Evolutionary conservation across 345 rosid species (phyloP), one percentile per base, ranked within the genome.

Genomic region (Acer yangbiense): DNA sequence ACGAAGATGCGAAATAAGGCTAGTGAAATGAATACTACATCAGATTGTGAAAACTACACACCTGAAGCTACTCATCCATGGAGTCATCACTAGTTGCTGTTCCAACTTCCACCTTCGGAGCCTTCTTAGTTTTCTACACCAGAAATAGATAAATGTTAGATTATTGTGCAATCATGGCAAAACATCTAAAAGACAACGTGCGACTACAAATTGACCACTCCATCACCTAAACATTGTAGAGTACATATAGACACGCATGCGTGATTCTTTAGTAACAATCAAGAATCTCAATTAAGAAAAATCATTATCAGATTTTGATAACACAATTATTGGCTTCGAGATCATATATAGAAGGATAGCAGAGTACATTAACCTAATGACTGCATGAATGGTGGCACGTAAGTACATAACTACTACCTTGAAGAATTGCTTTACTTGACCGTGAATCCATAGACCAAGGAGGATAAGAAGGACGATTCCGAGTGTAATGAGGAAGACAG

Each of bases 51-150:
- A 72, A 71, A 32, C 20, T 44, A 77, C 81, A 72, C 8, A 91
- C 99, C 98, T 95, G 87, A 65, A 96, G 96, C 98, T 98, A 96
- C 79, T 96, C 99, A 74, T 96, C 97, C 88, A 85, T 79, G 0
- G 95, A 90, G 55, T 87, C 89, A 87, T 94, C 97, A 21, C 85
- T 87, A 55, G 86, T 72, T 55, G 85, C 81, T 3, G 97, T 92
- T 82, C 97, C 98, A 64, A 91, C 93, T 89, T 92, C 98, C 80
- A 94, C 97, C 87, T 92, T 94, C 5, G 94, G 84, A 8, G 89
- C 80, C 85, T 85, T 86, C 88, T 86, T 96, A 46, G 94, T 23
- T 86, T 91, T 96, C 99, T 96, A 67, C 62, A n/a, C 46, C 29
- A 27, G 29, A 27, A 1, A 78, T 62, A 76, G 13, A 71, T 29